These are phyloP conservation scores for Ganoderma boninense DNA, from an alignment of 1,284 basidiomycete species.

Conservation along the genomic window DNA sequence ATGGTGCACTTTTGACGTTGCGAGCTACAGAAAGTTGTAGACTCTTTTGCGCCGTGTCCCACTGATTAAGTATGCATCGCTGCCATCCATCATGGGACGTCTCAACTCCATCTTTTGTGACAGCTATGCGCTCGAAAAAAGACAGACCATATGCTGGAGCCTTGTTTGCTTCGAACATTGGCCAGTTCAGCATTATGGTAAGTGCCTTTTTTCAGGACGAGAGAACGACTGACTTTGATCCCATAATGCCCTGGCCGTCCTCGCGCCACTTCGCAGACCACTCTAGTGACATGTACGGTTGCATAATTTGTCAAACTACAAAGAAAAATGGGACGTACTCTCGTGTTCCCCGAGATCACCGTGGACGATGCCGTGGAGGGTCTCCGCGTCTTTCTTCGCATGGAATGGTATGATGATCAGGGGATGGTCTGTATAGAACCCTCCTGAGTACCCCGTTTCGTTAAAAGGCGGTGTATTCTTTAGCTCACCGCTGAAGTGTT, in stretches of 20 bases:
- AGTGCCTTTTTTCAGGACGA: too few relatives aligned
- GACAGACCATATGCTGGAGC: too few relatives aligned
- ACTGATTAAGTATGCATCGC: too few relatives aligned
- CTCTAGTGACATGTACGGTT: conserved; percentile 38
- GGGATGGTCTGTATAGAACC: conserved; percentile 51
- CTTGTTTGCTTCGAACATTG: too few relatives aligned
- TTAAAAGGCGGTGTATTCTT: neutral
- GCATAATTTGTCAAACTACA: neutral
- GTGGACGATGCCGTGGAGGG: conserved; percentile 51
- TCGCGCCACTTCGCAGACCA: conserved; percentile 49
- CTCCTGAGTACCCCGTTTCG: too few relatives aligned
- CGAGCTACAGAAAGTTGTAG: too few relatives aligned
- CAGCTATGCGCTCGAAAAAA: too few relatives aligned
- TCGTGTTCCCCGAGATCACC: conserved; percentile 43
- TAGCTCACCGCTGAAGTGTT: conserved; percentile 56
- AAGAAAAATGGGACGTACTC: conserved; percentile 37
- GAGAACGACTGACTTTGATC: conserved; percentile 53
- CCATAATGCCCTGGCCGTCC: conserved; percentile 54
- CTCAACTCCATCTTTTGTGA: too few relatives aligned
- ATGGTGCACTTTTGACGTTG: too few relatives aligned
- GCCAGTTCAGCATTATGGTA: too few relatives aligned
- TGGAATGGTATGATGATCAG: conserved; percentile 44
- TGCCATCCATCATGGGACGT: too few relatives aligned
- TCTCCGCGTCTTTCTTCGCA: conserved; percentile 48
- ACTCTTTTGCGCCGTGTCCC: too few relatives aligned